A percentile compares a stretch with the other conserved stretches of the same genome.
These are phyloP conservation scores for Linaria vulgaris DNA, from an alignment of 257 asterid genomes.

Conservation along the genomic window DNA sequence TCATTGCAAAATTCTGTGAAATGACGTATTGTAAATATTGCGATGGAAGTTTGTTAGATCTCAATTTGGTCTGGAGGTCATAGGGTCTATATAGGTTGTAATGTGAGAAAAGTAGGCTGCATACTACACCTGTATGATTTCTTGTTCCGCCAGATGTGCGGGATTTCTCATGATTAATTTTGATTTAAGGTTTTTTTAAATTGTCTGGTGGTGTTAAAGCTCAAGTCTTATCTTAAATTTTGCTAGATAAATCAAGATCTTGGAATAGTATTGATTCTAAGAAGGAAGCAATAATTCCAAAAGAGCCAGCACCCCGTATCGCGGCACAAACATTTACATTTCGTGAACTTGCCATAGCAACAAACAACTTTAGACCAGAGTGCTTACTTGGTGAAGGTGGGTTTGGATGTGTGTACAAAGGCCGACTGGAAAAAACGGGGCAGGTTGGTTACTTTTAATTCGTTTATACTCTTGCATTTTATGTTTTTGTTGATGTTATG, in stretches of 20 bases:
- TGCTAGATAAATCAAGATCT: slow-evolving; percentile 64
- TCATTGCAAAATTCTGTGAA: not conserved
- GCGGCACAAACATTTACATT: slow-evolving; percentile 92
- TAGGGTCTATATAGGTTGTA: not conserved
- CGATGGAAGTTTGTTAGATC: not conserved
- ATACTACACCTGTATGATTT: too few relatives aligned
- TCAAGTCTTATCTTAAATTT: slow-evolving; percentile 13
- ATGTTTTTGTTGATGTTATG: too few relatives aligned
- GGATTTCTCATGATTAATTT: too few relatives aligned
- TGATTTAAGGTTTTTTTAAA: not conserved
- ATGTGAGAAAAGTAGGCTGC: not conserved
- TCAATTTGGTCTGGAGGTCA: not conserved
- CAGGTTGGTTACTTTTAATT: slow-evolving; percentile 58
- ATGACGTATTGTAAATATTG: not conserved
- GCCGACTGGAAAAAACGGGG: slow-evolving; percentile 73
- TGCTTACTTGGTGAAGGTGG: slow-evolving; percentile 94
- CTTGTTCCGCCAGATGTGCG: too few relatives aligned
- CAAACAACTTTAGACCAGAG: slow-evolving; percentile 76
- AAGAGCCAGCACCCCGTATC: slow-evolving; percentile 73
- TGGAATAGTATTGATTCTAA: slow-evolving; percentile 58
- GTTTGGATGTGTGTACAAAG: slow-evolving; percentile 90
- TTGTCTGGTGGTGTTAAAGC: not conserved
- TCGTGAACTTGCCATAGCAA: slow-evolving; percentile 87
- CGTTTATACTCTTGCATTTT: too few relatives aligned
- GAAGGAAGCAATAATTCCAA: slow-evolving; percentile 58